A percentile compares a stretch with the other conserved stretches of the same genome.
phyloP scores from a whole-genome alignment of 73 alveolate genomes.

The Paramecium pentaurelia region DNA sequence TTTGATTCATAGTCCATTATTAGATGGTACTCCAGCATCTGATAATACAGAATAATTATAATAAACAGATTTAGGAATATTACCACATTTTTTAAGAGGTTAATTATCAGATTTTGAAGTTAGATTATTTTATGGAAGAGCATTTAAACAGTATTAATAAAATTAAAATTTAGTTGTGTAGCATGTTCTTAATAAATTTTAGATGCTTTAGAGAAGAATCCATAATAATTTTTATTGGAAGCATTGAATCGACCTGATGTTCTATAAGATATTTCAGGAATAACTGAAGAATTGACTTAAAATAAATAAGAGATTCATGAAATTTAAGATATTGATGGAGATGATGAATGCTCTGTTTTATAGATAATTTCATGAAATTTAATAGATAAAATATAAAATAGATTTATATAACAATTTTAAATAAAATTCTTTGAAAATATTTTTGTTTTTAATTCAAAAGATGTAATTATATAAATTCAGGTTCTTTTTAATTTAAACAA shows the following conservation, averaged over 20 bases:
- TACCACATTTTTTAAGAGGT: slow-evolving; percentile 48
- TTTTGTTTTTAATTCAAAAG: background rate
- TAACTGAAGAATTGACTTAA: background rate
- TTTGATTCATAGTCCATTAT: slow-evolving; percentile 83
- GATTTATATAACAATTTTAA: background rate
- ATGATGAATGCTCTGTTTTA: background rate
- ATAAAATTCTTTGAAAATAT: background rate
- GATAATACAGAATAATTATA: slow-evolving; percentile 24
- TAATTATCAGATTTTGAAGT: background rate
- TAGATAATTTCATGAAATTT: background rate
- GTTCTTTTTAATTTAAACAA: background rate
- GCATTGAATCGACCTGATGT: slow-evolving; percentile 86
- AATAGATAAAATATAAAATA: background rate
- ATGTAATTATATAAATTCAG: background rate
- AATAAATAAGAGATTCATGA: background rate
- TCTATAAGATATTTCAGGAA: slow-evolving; percentile 85
- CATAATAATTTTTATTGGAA: slow-evolving; percentile 72
- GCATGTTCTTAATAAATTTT: slow-evolving; percentile 83
- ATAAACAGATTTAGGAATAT: background rate
- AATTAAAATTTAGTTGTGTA: slow-evolving; percentile 63
- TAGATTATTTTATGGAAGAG: slow-evolving; percentile 27
- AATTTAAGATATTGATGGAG: slow-evolving; percentile 29
- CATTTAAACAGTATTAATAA: background rate
- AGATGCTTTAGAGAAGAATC: slow-evolving; percentile 66
- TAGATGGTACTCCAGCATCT: slow-evolving; percentile 80